These are phyloP conservation scores for Salix exigua DNA, from an alignment of 345 rosid species.

Conservation along the genomic window DNA sequence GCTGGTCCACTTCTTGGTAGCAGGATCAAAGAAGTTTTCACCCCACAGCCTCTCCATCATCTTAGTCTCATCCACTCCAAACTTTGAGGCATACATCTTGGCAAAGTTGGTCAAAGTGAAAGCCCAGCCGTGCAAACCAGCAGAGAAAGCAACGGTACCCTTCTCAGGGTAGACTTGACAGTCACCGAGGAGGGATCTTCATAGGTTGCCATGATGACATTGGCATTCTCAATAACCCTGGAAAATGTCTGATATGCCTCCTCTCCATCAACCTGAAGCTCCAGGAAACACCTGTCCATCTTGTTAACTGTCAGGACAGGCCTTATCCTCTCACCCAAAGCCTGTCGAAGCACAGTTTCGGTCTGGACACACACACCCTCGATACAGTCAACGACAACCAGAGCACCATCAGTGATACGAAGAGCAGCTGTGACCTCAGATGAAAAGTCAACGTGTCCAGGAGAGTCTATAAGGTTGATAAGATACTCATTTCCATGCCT, in stretches of 20 bases:
- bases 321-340: slow-evolving; percentile 80
- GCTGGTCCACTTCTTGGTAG: slow-evolving; percentile 71
- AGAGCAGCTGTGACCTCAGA: slow-evolving; percentile 91
- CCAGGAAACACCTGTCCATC: slow-evolving; percentile 92
- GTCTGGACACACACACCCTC: slow-evolving; percentile 91
- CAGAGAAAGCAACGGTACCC: slow-evolving; percentile 84
- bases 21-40: slow-evolving; percentile 74
- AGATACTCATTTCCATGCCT: slow-evolving; percentile 68
- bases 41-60: slow-evolving; percentile 93
- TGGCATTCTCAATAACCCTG: slow-evolving; percentile 80
- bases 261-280: slow-evolving; percentile 87
- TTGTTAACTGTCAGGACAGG: slow-evolving; percentile 88
- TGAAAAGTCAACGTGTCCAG: slow-evolving; percentile 81
- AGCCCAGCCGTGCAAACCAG: slow-evolving; percentile 88
- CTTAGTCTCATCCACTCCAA: slow-evolving; percentile 66
- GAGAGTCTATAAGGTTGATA: slow-evolving; percentile 79
- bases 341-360: slow-evolving; percentile 78
- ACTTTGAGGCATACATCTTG: slow-evolving; percentile 81
- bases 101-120: slow-evolving; percentile 75
- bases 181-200: slow-evolving; percentile 89
- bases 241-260: slow-evolving; percentile 78
- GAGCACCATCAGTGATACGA: slow-evolving; percentile 86
- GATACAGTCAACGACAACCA: slow-evolving; percentile 76
- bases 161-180: slow-evolving; percentile 77
- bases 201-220: slow-evolving; percentile 81